Base-by-base conservation (phyloP, 2,329 filamentous ascomycete genomes). In the Xylaria sp. region DNA sequence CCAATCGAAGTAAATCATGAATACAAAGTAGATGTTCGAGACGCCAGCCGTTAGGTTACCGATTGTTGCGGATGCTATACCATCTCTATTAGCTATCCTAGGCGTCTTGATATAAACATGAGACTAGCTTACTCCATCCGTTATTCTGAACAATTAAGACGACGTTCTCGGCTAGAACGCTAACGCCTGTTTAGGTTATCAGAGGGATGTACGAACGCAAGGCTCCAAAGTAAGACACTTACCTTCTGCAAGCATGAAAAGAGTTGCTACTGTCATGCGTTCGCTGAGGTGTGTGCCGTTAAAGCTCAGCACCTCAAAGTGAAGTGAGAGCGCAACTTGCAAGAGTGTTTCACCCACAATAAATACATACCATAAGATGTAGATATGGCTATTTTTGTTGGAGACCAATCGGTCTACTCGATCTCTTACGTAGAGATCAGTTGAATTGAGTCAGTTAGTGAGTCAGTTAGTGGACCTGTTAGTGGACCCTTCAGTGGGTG, bases 261-360 rank as follows among this genome's bases (percentile, higher is more conserved):
- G 81, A 0, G 89, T 91, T 64, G 91, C 80, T 2, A 90, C 81
- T 12, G 85, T 86, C 84, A 91, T 86, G 9, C 90, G 84, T 73
- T 89, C 87, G 73, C 89, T 88, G 63, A 91, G 77, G 75, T 90
- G 88, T 0, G 88, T 91, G 64, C 85, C 82, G 67, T 87, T 85
- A 74, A 91, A 89, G 65, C 86, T 87, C 48, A 91, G 81, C 53
- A 86, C 84, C 4, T 84, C 81, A 77, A 84, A 90, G 32, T 81
- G 78, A 56, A 83, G 84, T 9, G 88, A 89, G 4, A 89, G 79
- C 2, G 77, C 78, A 47, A 91, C 82, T 3, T 85, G 83, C 8
- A 82, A 73, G 17, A 85, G 71, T n/a, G 84, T 83, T 78, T 92
- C 89, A 5, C 84, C 58, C 1, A 80, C 78, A 68, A 85, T 84